A percentile compares a stretch with the other conserved stretches of the same genome.
Evolutionary conservation across 257 asterid genomes (phyloP).

Genomic region (Nicotiana attenuata): DNA sequence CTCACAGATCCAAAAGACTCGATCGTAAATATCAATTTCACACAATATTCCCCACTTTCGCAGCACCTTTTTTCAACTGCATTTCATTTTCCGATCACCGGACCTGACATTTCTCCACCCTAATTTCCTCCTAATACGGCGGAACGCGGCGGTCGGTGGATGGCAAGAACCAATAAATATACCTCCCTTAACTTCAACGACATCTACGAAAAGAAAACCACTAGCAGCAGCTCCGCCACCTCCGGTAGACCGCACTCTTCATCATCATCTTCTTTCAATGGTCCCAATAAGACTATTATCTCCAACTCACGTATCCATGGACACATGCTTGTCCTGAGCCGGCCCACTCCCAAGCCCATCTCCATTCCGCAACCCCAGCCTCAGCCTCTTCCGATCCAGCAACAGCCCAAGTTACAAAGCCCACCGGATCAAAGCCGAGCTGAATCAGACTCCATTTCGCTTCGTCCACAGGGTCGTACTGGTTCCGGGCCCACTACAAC

Average conservation of each 20-base stretch:
- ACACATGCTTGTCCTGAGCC: slow-evolving; percentile 73
- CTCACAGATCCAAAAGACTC: neutral
- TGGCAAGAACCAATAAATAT: slow-evolving; percentile 85
- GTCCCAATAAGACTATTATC: slow-evolving; percentile 32
- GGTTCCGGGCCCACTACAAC: slow-evolving; percentile 36
- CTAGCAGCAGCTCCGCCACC: slow-evolving; percentile 10
- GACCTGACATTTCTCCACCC: neutral
- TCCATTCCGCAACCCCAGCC: slow-evolving; percentile 30
- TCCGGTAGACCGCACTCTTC: slow-evolving; percentile 17
- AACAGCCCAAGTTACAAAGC: neutral
- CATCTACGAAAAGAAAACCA: slow-evolving; percentile 58
- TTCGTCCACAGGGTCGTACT: slow-evolving; percentile 66
- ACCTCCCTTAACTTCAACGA: slow-evolving; percentile 74
- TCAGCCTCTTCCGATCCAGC: slow-evolving; percentile 10
- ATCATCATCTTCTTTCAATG: slow-evolving; percentile 15
- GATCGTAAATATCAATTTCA: neutral
- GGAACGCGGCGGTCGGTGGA: slow-evolving; percentile 62
- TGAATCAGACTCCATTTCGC: slow-evolving; percentile 45
- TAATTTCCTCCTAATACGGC: slow-evolving; percentile 33
- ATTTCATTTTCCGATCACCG: neutral
- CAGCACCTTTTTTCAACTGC: neutral
- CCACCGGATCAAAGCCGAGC: slow-evolving; percentile 30
- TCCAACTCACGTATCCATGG: slow-evolving; percentile 79
- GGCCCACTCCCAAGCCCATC: slow-evolving; percentile 57
- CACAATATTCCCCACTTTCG: neutral